Evolutionary conservation across 768 basidiomycete species (phyloP), one percentile per base, ranked within the genome.

Genomic region (Tulasnella sp.): DNA sequence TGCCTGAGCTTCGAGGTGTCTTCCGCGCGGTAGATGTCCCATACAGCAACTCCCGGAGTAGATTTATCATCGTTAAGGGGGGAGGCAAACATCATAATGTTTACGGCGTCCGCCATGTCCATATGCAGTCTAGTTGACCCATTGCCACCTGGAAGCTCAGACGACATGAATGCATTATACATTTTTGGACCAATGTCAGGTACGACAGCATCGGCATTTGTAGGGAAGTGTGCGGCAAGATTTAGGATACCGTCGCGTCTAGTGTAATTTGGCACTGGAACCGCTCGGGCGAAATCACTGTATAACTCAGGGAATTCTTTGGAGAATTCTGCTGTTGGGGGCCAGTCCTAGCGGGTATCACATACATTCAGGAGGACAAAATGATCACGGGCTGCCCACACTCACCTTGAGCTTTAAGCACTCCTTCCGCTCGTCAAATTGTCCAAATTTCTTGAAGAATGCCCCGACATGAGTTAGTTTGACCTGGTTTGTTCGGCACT

Each of bases 91-190:
- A 86, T 74, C 84, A 95, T 86, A 54, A 96, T 74, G 63, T 96
- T 96, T 55, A 95, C 68, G 4, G 92, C 91, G 59, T 91, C 90
- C 0, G 85, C 85, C 77, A 91, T 87, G 64, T 89, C 88, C 86
- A 93, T 89, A 58, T 95, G 92, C 45, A 95, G 66, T 52, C 86
- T 71, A 8, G 91, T 95, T 19, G 86, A 80, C 1, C 91, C 90
- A 58, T 83, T 81, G 60, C 78, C 83, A 3, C 82, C 82, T 27
- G 69, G 63, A 3, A 65, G 62, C 58, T 83, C 79, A 34, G 70
- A 73, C 3, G 82, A 83, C 8, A 79, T 78, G 68, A 88, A 79
- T 0, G 90, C 86, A 57, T 88, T 91, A 66, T 95, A 95, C 86
- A 92, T 69, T 67, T 93, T 95, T 1, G 91, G 91, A 3, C 83